Percentiles rank a stretch among this genome's conserved stretches.
Conservation (phyloP, 2,329 filamentous ascomycete species). For the Fusarium sp. region DNA sequence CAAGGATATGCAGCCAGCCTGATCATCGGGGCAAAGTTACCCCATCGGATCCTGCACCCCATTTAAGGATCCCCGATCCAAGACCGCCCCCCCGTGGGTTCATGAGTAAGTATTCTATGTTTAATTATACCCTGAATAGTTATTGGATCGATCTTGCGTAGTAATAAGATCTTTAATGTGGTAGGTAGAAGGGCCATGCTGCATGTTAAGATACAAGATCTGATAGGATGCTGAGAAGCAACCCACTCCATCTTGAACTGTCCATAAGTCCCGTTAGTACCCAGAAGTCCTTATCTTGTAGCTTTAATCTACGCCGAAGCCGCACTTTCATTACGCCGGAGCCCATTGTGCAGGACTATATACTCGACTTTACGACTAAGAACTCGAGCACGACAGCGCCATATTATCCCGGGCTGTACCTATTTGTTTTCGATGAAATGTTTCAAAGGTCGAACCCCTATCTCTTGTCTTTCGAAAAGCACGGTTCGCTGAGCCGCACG, state of each 20-base stretch:
- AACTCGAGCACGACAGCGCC: background rate
- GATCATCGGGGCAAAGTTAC: background rate
- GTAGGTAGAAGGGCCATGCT: background rate
- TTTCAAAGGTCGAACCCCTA: fast-evolving
- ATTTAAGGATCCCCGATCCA: background rate
- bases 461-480: background rate
- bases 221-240: too few species aligned
- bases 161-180: background rate
- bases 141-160: background rate
- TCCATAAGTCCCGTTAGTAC: background rate
- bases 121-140: background rate
- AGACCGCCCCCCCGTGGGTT: fast-evolving
- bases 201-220: background rate
- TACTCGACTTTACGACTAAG: background rate
- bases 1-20: background rate
- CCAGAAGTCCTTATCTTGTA: too few species aligned
- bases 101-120: fast-evolving
- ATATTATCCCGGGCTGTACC: fast-evolving
- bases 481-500: fast-evolving
- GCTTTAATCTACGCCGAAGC: fast-evolving
- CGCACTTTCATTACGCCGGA: fast-evolving
- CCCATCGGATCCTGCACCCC: background rate
- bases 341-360: background rate
- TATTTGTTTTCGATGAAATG: background rate
- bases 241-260: background rate